Base-by-base conservation (phyloP, 2,329 filamentous ascomycete genomes). In the Colletotrichum australisinense region DNA sequence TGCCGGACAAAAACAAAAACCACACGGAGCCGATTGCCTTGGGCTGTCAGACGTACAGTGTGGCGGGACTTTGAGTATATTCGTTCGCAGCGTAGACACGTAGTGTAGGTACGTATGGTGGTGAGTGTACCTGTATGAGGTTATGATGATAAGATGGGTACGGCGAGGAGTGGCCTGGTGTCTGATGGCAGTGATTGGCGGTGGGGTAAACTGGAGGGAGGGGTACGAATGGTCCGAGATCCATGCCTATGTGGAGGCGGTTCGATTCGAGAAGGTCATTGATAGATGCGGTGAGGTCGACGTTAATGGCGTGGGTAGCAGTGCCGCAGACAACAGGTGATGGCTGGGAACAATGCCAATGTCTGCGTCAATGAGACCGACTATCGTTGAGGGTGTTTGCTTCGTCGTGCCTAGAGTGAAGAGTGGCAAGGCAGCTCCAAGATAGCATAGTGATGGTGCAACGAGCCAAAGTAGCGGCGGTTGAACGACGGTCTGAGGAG, bases 231-330 rank as follows among this genome's bases (percentile, higher is more conserved):
- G 28, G 28, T 14, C 59, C 60, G 7, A 46, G 30, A 22, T 49
- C 67, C 52, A 69, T 52, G 22, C 52, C 22, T n/a, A 8, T 14
- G 42, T 70, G 67, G 67, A 66, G 62, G 46, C 32, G 7, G 62
- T 42, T 63, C 53, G 67, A 70, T 62, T 66, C 63, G 67, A 46
- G 22, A 38, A 55, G 53, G 55, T 53, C 32, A 38, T 26, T 35
- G 32, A 24, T 38, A 14, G 53, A 28, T 38, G 59, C 14, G 35
- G 59, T 62, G 35, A 30, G 53, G 62, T 35, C 19, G 19, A 62
- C 22, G 22, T 46, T 58, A 9, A 30, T 42, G 53, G 24, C 35
- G 28, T 22, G 60, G 57, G 49, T 28, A 30, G 12, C 30, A 22
- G 57, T 32, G 57, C 32, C 67, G 57, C 28, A 52, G 67, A 52